Conservation (phyloP, 768 basidiomycete genomes). For the Leccinum subgranulosum region DNA sequence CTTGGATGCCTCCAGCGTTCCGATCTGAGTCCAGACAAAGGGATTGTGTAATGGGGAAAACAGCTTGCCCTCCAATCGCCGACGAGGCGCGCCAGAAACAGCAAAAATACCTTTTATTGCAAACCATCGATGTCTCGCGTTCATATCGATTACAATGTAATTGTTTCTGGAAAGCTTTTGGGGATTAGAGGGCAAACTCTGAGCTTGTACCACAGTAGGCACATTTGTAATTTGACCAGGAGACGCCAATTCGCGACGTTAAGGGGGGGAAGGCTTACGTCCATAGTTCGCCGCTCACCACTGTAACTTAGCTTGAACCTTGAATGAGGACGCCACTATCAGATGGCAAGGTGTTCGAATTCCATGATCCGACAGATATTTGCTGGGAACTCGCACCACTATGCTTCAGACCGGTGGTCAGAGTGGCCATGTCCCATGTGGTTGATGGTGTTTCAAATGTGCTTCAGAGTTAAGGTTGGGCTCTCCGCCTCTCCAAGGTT, state of each 20-base stretch:
- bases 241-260: background rate
- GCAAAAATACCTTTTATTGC: constrained; percentile 4
- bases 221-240: constrained; percentile 8
- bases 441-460: background rate
- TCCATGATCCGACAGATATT: background rate
- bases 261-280: constrained; percentile 11
- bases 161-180: constrained; percentile 39
- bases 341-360: background rate
- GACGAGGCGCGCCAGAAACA: constrained; percentile 2
- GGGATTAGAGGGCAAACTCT: constrained; percentile 14
- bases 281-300: background rate
- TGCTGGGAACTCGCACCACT: background rate
- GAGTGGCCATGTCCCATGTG: background rate
- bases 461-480: background rate
- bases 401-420: background rate
- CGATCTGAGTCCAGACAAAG: constrained; percentile 1
- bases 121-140: constrained; percentile 22
- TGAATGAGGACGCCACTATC: constrained; percentile 11
- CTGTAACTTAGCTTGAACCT: constrained; percentile 4
- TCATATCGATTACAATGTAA: constrained; percentile 42
- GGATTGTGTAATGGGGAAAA: constrained; percentile 8
- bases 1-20: background rate
- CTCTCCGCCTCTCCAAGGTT: background rate
- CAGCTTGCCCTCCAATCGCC: constrained; percentile 9
- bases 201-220: constrained; percentile 9